A percentile compares a stretch with the other conserved stretches of the same genome.
These are phyloP conservation scores for Candida orba DNA, from an alignment of 805 yeast genomes.

Conservation along the genomic window DNA sequence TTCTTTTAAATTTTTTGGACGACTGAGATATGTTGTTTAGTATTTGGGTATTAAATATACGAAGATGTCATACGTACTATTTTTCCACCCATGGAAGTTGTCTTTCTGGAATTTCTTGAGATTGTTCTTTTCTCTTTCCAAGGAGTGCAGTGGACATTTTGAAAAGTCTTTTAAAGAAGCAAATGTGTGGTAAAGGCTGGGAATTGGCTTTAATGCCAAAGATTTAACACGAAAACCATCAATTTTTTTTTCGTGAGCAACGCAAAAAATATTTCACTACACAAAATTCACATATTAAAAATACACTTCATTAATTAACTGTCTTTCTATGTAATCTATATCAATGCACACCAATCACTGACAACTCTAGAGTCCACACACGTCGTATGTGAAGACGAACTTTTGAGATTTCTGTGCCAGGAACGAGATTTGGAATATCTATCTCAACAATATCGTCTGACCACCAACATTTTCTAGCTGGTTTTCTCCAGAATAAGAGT, in stretches of 20 bases:
- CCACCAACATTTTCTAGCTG: slow-evolving; percentile 99
- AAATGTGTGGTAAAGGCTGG: neutral
- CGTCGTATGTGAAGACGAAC: slow-evolving; percentile 81
- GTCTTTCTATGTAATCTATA: neutral
- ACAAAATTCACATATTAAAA: neutral
- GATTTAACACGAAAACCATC: neutral
- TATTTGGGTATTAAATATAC: neutral
- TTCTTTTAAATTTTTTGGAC: slow-evolving; percentile 83
- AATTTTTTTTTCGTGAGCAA: neutral
- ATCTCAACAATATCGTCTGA: slow-evolving; percentile 49
- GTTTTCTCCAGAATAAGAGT: slow-evolving; percentile 91
- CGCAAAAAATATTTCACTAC: neutral
- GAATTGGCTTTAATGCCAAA: neutral
- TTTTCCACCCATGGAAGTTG: slow-evolving; percentile 88
- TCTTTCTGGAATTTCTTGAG: slow-evolving; percentile 20
- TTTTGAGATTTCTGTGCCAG: slow-evolving; percentile 28
- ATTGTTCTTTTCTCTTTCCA: slow-evolving; percentile 23
- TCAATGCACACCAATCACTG: slow-evolving; percentile 74
- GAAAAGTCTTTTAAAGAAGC: neutral
- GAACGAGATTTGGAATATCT: slow-evolving; percentile 26
- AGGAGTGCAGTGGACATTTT: slow-evolving; percentile 7
- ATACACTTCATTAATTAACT: neutral
- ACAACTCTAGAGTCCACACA: slow-evolving; percentile 94
- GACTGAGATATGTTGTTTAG: slow-evolving; percentile 29
- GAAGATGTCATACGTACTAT: slow-evolving; percentile 34